These are phyloP conservation scores for Barnettozyma salicaria DNA, from an alignment of 805 yeast species.

Conservation along the genomic window DNA sequence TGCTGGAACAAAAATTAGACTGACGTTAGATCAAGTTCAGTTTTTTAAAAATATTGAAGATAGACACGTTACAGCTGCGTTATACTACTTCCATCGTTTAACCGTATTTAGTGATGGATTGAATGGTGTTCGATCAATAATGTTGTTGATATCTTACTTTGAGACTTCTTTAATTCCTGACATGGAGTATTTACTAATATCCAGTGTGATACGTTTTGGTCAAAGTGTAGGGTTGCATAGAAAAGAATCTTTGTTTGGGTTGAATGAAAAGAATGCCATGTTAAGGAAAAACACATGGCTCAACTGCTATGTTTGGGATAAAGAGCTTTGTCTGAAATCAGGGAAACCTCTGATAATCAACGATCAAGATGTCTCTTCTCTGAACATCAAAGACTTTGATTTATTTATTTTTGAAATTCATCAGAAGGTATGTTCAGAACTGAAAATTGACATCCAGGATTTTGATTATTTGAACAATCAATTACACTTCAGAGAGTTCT, in stretches of 20 bases:
- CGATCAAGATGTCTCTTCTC: slow-evolving; percentile 33
- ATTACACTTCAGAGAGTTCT: slow-evolving; percentile 6
- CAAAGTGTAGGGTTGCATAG: slow-evolving; percentile 50
- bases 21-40: slow-evolving; percentile 2
- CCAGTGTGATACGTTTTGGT: slow-evolving; percentile 44
- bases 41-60: slow-evolving; percentile 3
- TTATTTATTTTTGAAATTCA: background rate
- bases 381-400: slow-evolving; percentile 9
- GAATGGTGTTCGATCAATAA: slow-evolving; percentile 40
- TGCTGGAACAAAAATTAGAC: background rate
- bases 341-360: slow-evolving; percentile 42
- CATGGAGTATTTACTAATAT: slow-evolving; percentile 33
- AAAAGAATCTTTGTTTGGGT: slow-evolving; percentile 33
- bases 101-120: slow-evolving; percentile 43
- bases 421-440: background rate
- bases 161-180: slow-evolving; percentile 33
- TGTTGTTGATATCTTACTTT: slow-evolving; percentile 36
- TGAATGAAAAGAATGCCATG: slow-evolving; percentile 31
- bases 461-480: slow-evolving; percentile 2
- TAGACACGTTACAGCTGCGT: slow-evolving; percentile 23
- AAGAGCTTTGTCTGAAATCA: slow-evolving; percentile 34
- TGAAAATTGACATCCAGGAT: background rate
- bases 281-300: slow-evolving; percentile 40
- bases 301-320: slow-evolving; percentile 39
- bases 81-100: slow-evolving; percentile 45